A percentile compares a stretch with the other conserved stretches of the same genome.
These are phyloP conservation scores for Cyclostephanos invisitatus DNA, from an alignment of 108 stramenopile species.

Conservation along the genomic window DNA sequence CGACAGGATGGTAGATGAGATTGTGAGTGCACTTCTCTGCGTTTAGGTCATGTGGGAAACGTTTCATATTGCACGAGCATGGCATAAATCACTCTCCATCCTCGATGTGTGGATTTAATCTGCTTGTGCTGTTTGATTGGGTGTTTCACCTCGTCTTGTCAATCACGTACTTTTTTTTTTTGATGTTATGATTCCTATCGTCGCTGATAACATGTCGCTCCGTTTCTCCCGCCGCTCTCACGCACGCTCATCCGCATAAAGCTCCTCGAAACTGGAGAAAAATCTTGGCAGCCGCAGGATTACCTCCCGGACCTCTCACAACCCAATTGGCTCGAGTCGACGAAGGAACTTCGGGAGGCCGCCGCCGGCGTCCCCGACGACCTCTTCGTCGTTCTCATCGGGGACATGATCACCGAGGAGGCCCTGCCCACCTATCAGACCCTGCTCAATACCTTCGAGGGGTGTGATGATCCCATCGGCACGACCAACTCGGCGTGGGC, in stretches of 20 bases:
- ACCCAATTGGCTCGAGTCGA: constrained; percentile 70
- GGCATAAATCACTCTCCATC: background rate
- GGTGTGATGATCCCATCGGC: constrained; percentile 91
- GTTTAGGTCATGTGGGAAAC: background rate
- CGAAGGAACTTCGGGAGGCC: constrained; percentile 74
- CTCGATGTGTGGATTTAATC: too few species aligned
- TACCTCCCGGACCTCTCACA: constrained; percentile 84
- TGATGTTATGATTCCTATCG: background rate
- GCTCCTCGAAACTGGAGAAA: constrained; percentile 89
- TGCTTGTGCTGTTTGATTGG: background rate
- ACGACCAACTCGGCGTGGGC: constrained; percentile 86
- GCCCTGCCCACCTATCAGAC: constrained; percentile 93
- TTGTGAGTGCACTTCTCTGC: constrained; percentile 58
- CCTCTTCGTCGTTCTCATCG: constrained; percentile 83
- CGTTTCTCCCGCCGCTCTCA: background rate
- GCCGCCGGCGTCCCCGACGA: constrained; percentile 79
- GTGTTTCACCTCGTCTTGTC: background rate
- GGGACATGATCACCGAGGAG: constrained; percentile 94
- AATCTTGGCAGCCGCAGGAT: constrained; percentile 91
- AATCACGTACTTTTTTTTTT: background rate
- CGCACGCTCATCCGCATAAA: constrained; percentile 18
- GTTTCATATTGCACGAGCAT: background rate
- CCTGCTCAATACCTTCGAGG: constrained; percentile 91
- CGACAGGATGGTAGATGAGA: constrained; percentile 77
- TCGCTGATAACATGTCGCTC: background rate